phyloP scores from a whole-genome alignment of 768 basidiomycete species.

The Hirschioporus abietinus region DNA sequence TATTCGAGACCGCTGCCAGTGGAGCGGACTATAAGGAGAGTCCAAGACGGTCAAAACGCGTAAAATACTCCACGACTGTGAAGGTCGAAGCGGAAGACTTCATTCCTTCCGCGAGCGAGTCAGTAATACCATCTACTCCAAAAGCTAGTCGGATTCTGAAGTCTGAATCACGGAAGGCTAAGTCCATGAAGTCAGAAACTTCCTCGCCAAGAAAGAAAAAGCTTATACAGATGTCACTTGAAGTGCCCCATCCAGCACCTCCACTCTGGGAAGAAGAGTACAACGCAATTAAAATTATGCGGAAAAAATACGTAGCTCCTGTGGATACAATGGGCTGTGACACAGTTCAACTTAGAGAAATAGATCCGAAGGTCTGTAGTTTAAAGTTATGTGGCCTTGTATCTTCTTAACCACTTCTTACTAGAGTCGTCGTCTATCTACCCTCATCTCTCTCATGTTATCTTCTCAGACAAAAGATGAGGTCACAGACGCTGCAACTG shows the following conservation, averaged over 20 bases:
- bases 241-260: conserved; percentile 63
- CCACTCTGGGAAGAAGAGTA: conserved; percentile 65
- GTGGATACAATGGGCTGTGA: conserved; percentile 94
- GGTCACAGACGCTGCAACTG: conserved; percentile 75
- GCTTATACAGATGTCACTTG: conserved; percentile 47
- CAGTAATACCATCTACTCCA: background rate
- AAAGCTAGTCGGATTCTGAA: conserved; percentile 1
- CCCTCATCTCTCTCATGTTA: conserved; percentile 90
- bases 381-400: conserved; percentile 10
- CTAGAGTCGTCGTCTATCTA: conserved; percentile 77
- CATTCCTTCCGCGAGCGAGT: background rate
- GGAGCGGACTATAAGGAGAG: conserved; percentile 18
- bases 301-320: conserved; percentile 66
- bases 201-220: conserved; percentile 50
- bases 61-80: conserved; percentile 22
- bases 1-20: conserved; percentile 27
- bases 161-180: conserved; percentile 15
- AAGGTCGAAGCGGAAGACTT: conserved; percentile 5
- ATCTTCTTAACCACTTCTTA: conserved; percentile 2
- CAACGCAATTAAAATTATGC: conserved; percentile 70
- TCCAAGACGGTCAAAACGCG: conserved; percentile 24
- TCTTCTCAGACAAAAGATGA: conserved; percentile 95
- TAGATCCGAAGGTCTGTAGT: conserved; percentile 54
- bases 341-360: conserved; percentile 56
- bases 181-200: conserved; percentile 22